These are phyloP conservation scores for Pyrenochaeta sp. DNA, from an alignment of 2,329 filamentous ascomycete genomes.

Conservation along the genomic window DNA sequence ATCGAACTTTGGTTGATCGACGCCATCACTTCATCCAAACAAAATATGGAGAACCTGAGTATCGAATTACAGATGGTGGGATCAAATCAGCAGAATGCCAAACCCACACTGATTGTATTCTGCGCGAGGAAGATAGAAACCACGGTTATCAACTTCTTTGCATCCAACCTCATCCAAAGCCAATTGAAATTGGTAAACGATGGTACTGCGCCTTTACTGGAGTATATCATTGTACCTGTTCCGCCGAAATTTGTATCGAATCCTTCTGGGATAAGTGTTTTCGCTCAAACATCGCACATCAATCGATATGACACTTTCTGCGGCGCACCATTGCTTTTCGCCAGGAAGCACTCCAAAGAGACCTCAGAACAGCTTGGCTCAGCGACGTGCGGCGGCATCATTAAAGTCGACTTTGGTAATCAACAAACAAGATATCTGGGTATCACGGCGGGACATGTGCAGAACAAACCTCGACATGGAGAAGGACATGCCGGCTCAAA, in stretches of 20 bases:
- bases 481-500: neutral
- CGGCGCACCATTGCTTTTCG: neutral
- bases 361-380: neutral
- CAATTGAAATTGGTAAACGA: neutral
- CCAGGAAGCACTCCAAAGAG: neutral
- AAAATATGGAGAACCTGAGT: neutral
- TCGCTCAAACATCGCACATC: neutral
- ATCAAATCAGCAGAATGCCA: neutral
- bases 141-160: neutral
- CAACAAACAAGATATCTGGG: neutral
- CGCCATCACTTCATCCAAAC: neutral
- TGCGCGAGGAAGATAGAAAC: neutral
- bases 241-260: neutral
- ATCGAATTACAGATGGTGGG: neutral
- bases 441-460: conserved; percentile 1
- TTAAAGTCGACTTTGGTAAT: conserved; percentile 1
- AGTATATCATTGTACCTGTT: neutral
- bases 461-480: neutral
- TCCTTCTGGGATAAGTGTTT: neutral
- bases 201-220: neutral
- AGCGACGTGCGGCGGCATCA: conserved; percentile 1
- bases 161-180: neutral
- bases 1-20: neutral
- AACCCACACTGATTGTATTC: neutral
- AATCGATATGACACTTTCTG: neutral